A percentile compares a stretch with the other conserved stretches of the same genome.
Conservation (phyloP, 176 grass and related monocot species). For the Carex parvula region DNA sequence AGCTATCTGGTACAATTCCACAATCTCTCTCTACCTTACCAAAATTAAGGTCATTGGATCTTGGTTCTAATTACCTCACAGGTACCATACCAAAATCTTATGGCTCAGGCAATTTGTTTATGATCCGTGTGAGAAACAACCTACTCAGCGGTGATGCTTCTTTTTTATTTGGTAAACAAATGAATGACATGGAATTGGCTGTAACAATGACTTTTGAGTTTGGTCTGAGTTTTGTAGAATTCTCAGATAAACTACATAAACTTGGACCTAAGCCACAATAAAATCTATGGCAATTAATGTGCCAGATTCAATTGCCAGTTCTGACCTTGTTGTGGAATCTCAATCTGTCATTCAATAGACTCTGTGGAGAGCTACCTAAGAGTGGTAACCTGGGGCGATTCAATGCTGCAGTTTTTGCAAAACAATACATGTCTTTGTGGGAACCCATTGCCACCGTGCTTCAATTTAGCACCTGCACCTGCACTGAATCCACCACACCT, state of each 20-base stretch:
- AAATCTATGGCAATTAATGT: not conserved
- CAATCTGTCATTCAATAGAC: slow-evolving; percentile 17
- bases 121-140: not conserved
- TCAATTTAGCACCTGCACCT: not conserved
- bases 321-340: not conserved
- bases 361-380: slow-evolving; percentile 17
- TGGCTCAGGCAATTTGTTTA: not conserved
- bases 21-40: not conserved
- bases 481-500: not conserved
- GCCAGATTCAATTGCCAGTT: not conserved
- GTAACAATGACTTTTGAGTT: slow-evolving; percentile 14
- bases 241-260: not conserved
- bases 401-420: not conserved
- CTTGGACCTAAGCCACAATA: slow-evolving; percentile 14
- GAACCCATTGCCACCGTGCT: not conserved
- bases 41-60: not conserved
- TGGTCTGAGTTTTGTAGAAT: not conserved
- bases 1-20: not conserved
- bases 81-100: slow-evolving; percentile 4
- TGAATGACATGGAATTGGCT: not conserved
- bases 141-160: not conserved
- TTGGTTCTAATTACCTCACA: not conserved
- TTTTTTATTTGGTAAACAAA: slow-evolving; percentile 22
- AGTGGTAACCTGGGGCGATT: not conserved
- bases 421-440: slow-evolving; percentile 19